These are phyloP conservation scores for Diaporthe destruens DNA, from an alignment of 2,329 filamentous ascomycete genomes.

Conservation along the genomic window DNA sequence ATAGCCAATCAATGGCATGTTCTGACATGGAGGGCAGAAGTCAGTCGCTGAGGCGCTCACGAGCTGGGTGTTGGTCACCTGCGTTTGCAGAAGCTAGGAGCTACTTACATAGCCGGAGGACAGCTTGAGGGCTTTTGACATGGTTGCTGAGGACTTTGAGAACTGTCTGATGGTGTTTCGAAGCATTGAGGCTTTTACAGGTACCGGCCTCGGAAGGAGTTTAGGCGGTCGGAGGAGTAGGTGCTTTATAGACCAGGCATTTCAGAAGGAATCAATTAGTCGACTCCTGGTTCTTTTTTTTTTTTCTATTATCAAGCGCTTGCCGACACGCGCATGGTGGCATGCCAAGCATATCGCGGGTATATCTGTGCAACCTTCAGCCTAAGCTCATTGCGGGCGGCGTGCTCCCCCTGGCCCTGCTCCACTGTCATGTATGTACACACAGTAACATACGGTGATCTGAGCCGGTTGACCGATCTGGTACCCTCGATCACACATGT, in stretches of 20 bases:
- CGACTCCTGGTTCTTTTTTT: constrained; percentile 18
- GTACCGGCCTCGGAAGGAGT: background rate
- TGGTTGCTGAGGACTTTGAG: constrained; percentile 34
- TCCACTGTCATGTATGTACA: background rate
- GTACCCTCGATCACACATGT: background rate
- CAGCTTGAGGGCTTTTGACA: constrained; percentile 47
- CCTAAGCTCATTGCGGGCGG: constrained; percentile 1
- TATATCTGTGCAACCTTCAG: constrained; percentile 9
- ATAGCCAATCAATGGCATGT: constrained; percentile 56
- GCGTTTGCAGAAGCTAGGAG: background rate
- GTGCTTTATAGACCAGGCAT: background rate
- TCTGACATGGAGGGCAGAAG: constrained; percentile 43
- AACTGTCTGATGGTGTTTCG: constrained; percentile 35
- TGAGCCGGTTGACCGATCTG: background rate
- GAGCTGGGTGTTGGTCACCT: background rate
- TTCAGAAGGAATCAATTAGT: constrained; percentile 9
- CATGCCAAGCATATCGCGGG: constrained; percentile 27
- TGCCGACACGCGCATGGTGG: constrained; percentile 2
- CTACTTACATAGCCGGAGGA: constrained; percentile 53
- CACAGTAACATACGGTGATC: background rate
- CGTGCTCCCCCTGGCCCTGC: background rate
- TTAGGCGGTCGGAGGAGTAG: background rate
- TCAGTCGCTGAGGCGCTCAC: background rate
- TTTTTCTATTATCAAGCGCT: constrained; percentile 20
- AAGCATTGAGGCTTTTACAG: constrained; percentile 36